These are phyloP conservation scores for Ogataea hybrid DNA, from an alignment of 1,139 yeast genomes.

Conservation along the genomic window DNA sequence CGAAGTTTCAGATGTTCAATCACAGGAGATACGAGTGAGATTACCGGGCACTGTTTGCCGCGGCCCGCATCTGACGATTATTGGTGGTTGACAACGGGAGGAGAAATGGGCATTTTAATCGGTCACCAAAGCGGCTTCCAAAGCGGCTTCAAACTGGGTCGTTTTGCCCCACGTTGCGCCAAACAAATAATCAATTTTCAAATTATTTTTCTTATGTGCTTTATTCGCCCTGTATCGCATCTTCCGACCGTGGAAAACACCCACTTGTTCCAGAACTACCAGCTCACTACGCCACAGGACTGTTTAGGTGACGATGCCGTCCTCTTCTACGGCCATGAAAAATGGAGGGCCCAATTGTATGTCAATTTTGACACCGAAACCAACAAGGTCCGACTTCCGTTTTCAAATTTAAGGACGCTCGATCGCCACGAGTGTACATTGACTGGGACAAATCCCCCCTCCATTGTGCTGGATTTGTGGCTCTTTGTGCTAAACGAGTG, in stretches of 20 bases:
- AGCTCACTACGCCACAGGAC: conserved; percentile 18
- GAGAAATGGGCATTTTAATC: no score
- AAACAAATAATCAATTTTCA: neutral
- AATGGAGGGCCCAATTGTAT: conserved; percentile 14
- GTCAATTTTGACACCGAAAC: conserved; percentile 4
- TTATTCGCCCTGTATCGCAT: conserved; percentile 22
- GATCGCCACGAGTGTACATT: neutral
- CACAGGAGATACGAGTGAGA: neutral
- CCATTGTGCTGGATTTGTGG: conserved; percentile 9
- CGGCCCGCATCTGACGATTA: no score
- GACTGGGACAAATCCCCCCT: neutral
- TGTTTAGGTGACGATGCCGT: conserved; percentile 13
- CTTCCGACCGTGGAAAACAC: conserved; percentile 22
- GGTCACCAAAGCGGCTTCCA: no score
- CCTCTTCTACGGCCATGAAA: conserved; percentile 16
- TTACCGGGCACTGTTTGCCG: neutral
- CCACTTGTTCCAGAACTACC: conserved; percentile 15
- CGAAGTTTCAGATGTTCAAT: conserved; percentile 2
- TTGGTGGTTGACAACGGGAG: no score
- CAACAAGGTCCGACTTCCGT: conserved; percentile 10
- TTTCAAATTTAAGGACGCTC: neutral
- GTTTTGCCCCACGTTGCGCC: neutral
- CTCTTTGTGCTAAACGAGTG: conserved; percentile 15
- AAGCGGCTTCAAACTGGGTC: no score
- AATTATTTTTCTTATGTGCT: conserved; percentile 8